These are phyloP conservation scores for Cymbidium sinense DNA, from an alignment of 106 monocot genomes.

Conservation along the genomic window DNA sequence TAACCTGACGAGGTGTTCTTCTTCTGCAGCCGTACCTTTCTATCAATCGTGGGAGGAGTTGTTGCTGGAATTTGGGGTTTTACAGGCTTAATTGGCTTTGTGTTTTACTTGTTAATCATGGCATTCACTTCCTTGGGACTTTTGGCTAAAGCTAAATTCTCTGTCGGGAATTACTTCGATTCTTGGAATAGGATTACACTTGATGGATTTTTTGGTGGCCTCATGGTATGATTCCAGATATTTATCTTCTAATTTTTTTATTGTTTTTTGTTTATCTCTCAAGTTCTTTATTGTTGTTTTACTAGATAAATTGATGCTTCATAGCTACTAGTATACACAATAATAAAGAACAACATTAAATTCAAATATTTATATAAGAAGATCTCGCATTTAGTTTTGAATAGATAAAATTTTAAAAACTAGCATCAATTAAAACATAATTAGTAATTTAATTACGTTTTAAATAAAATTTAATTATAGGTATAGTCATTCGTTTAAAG, in stretches of 20 bases:
- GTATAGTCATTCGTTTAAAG: too few relatives aligned
- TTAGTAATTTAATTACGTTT: too few relatives aligned
- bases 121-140: constrained; percentile 65
- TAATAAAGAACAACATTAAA: too few relatives aligned
- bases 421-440: too few relatives aligned
- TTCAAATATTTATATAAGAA: too few relatives aligned
- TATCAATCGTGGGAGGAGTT: constrained; percentile 93
- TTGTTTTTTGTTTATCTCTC: not conserved
- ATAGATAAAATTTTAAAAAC: too few relatives aligned
- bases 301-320: not conserved
- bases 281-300: not conserved
- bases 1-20: constrained; percentile 4
- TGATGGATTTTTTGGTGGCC: constrained; percentile 88
- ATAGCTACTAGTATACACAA: not conserved
- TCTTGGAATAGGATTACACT: constrained; percentile 70
- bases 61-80: constrained; percentile 97
- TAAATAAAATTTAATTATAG: too few relatives aligned
- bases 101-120: constrained; percentile 89
- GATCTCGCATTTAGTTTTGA: too few relatives aligned
- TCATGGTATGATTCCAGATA: constrained; percentile 63
- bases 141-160: constrained; percentile 81
- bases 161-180: constrained; percentile 71
- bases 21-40: constrained; percentile 84
- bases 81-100: constrained; percentile 76
- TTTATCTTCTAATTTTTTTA: not conserved